These are phyloP conservation scores for Psidium guajava DNA, from an alignment of 345 rosid species.

Conservation along the genomic window DNA sequence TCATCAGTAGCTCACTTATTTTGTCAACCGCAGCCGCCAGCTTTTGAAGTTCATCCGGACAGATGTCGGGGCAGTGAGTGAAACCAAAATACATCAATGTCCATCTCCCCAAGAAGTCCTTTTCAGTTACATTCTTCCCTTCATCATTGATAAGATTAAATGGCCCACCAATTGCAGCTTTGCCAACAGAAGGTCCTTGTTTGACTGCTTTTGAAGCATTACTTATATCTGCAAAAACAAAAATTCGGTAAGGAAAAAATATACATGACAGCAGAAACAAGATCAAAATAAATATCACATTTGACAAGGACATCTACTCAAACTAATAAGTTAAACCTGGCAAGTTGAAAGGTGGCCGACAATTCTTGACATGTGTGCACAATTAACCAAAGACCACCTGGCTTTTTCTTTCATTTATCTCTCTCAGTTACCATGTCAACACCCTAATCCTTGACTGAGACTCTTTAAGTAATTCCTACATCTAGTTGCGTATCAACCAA, in stretches of 20 bases:
- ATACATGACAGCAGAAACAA: not conserved
- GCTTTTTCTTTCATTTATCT: not conserved
- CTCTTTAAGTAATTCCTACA: not conserved
- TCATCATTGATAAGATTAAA: constrained; percentile 78
- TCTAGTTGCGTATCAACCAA: not conserved
- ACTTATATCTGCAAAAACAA: constrained; percentile 46
- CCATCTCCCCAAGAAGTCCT: constrained; percentile 86
- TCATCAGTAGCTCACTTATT: constrained; percentile 51
- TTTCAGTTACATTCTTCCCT: constrained; percentile 71
- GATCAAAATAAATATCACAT: not conserved
- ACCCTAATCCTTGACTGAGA: not conserved
- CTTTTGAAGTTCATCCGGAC: constrained; percentile 90
- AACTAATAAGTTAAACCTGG: not conserved
- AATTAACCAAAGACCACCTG: not conserved
- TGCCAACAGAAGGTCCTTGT: constrained; percentile 91
- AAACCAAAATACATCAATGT: constrained; percentile 83
- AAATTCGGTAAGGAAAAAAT: not conserved
- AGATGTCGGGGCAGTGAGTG: constrained; percentile 98
- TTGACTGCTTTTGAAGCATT: constrained; percentile 62
- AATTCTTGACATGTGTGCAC: not conserved
- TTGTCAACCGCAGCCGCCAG: constrained; percentile 77
- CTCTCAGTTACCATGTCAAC: not conserved
- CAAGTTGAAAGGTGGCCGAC: not conserved
- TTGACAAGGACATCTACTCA: not conserved
- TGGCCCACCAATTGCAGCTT: constrained; percentile 94